These are phyloP conservation scores for Dalbergia cochinchinensis DNA, from an alignment of 306 rosid genomes.

Conservation along the genomic window DNA sequence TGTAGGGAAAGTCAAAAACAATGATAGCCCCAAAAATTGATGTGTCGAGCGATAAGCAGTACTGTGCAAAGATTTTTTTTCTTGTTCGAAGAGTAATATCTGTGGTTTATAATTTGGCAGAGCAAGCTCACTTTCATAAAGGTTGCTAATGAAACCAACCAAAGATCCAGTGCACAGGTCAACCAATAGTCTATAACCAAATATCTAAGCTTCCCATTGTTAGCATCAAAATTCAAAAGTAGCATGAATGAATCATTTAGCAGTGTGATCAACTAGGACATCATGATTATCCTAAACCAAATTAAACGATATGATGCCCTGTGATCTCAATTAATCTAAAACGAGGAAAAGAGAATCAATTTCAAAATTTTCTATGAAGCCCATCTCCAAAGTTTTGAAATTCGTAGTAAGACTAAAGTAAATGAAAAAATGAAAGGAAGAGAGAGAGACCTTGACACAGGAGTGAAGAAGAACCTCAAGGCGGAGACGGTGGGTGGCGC, in stretches of 20 bases:
- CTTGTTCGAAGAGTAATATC: too few species aligned
- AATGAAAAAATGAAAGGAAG: background rate
- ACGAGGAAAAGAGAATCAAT: slow-evolving; percentile 3
- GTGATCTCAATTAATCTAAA: background rate
- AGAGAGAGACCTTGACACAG: slow-evolving; percentile 61
- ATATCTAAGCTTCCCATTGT: slow-evolving; percentile 13
- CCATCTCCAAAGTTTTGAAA: background rate
- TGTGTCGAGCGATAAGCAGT: too few species aligned
- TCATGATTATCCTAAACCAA: background rate
- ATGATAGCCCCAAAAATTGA: too few species aligned
- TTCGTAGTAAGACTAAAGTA: background rate
- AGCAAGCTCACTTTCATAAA: slow-evolving; percentile 33
- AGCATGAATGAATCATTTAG: slow-evolving; percentile 15
- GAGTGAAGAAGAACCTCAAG: slow-evolving; percentile 56
- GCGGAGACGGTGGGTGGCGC: slow-evolving; percentile 49
- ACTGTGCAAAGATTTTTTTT: too few species aligned
- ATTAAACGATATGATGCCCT: slow-evolving; percentile 13
- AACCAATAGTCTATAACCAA: slow-evolving; percentile 24
- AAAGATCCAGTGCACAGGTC: slow-evolving; percentile 15
- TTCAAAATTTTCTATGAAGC: slow-evolving; percentile 1
- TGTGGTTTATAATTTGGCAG: background rate
- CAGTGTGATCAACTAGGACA: slow-evolving; percentile 32
- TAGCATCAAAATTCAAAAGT: slow-evolving; percentile 6
- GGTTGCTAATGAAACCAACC: background rate
- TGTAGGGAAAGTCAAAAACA: too few species aligned